Evolutionary conservation across 805 yeast species (phyloP), one percentile per base, ranked within the genome.

Genomic region (Maudiozyma bulderi): DNA sequence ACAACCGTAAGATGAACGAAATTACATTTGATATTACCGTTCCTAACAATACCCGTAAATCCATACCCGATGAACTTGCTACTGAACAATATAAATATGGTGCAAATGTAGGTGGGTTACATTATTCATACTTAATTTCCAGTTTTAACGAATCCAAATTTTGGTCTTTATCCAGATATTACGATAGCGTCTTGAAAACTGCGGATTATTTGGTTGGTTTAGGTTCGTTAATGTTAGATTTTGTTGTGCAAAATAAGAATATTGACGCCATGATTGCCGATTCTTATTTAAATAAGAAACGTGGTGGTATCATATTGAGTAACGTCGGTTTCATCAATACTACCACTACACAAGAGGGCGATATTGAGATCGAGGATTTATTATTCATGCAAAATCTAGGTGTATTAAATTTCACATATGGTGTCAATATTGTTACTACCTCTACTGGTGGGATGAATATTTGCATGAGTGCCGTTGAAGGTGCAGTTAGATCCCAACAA

Each of bases 241-340:
- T 47, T 8, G 41, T 59, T 20, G 37, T 44, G 14, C 43, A 53
- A 29, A 53, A 48, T 8, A 40, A 54, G 30, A 61, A 60, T 44
- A 11, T 58, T 11, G 66, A 61, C 48, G 43, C 47, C 8, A 15
- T 54, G 11, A 52, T 59, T 31, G 29, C 44, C 13, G 54, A 50
- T 8, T 49, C 52, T 13, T 54, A 55, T 44, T 30, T 56, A n/a
- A 47, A 52, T 9, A 44, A 51, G 29, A 47, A 47, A 28, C 53
- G 64, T 38, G 56, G 56, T 43, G 64, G 64, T n/a, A 47, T 56
- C 6, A 46, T 61, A 28, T 50, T 58, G 20, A 61, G 65, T 52
- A 61, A 61, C 44, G 48, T 54, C n/a, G 65, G 65, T 10, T 50
- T 46, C 31, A 50, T 52, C 43, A 42, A 41, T n/a, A 40, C 43